phyloP scores from a whole-genome alignment of 1,284 basidiomycete species.

The Cutaneotrichosporon sp. region DNA sequence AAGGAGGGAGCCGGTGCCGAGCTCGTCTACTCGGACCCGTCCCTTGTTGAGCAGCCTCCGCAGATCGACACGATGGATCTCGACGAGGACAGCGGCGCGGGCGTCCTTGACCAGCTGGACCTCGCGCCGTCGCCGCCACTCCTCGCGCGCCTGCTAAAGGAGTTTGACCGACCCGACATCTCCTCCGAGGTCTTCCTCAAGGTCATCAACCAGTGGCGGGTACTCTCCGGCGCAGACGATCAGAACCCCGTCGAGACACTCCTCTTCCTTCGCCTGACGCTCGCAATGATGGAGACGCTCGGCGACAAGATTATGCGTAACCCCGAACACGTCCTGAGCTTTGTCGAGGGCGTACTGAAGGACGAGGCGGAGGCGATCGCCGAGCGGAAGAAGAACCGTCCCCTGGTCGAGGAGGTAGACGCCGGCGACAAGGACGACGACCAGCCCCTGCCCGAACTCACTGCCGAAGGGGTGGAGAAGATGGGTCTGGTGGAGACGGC shows the following conservation, averaged over 20 bases:
- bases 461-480: conserved; percentile 44
- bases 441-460: conserved; percentile 17
- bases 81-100: conserved; percentile 47
- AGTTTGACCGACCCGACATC: conserved; percentile 62
- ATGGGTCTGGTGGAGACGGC: conserved; percentile 61
- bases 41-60: conserved; percentile 17
- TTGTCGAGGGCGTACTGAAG: conserved; percentile 65
- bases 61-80: conserved; percentile 51
- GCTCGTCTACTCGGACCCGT: conserved; percentile 10
- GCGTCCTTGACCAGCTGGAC: conserved; percentile 56
- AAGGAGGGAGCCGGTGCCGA: conserved; percentile 12
- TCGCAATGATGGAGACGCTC: conserved; percentile 68
- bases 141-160: conserved; percentile 61
- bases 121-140: conserved; percentile 66
- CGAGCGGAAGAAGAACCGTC: background rate
- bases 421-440: conserved; percentile 15
- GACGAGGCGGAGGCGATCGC: conserved; percentile 18
- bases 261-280: conserved; percentile 66
- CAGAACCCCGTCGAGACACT: conserved; percentile 48
- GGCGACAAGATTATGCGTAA: conserved; percentile 63
- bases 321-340: conserved; percentile 66
- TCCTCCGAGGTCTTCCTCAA: conserved; percentile 65
- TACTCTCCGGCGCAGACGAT: conserved; percentile 44
- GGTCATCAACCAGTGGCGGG: conserved; percentile 65
- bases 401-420: conserved; percentile 5